phyloP scores from a whole-genome alignment of 805 yeast species.

The Debaryomyces castellii region DNA sequence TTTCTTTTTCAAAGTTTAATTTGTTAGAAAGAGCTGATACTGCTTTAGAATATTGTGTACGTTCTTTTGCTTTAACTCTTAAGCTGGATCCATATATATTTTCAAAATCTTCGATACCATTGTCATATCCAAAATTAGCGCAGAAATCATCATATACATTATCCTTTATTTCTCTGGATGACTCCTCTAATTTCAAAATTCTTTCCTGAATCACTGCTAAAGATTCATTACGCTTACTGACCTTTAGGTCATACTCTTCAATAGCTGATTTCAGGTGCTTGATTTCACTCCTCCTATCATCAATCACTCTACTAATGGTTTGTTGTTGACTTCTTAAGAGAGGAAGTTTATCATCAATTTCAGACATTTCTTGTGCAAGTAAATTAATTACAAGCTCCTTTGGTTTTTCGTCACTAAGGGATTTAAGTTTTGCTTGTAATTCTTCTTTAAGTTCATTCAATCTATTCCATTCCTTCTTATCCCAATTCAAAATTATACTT shows the following conservation, averaged over 20 bases:
- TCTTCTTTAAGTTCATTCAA: slow-evolving; percentile 53
- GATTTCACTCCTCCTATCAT: slow-evolving; percentile 51
- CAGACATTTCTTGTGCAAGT: slow-evolving; percentile 48
- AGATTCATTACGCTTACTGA: slow-evolving; percentile 14
- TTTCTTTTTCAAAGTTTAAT: slow-evolving; percentile 61
- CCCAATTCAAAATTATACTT: slow-evolving; percentile 58
- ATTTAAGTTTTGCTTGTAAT: slow-evolving; percentile 51
- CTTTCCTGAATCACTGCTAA: slow-evolving; percentile 16
- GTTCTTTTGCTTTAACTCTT: slow-evolving; percentile 58
- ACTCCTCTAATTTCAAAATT: slow-evolving; percentile 17
- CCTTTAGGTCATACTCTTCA: slow-evolving; percentile 18
- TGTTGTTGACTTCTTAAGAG: slow-evolving; percentile 43
- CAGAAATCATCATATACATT: slow-evolving; percentile 57
- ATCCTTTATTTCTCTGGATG: slow-evolving; percentile 35
- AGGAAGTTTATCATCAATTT: slow-evolving; percentile 41
- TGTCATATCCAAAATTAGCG: slow-evolving; percentile 47
- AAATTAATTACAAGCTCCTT: slow-evolving; percentile 57
- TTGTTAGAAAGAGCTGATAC: slow-evolving; percentile 60
- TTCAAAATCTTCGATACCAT: slow-evolving; percentile 67
- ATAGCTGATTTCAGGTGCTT: slow-evolving; percentile 40
- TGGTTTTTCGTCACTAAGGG: slow-evolving; percentile 46
- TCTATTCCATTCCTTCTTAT: slow-evolving; percentile 60
- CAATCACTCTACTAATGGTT: slow-evolving; percentile 43
- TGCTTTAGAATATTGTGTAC: slow-evolving; percentile 60
- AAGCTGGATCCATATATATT: slow-evolving; percentile 57